Base-by-base conservation (phyloP, 768 basidiomycete species). In the Podaxis sp. region DNA sequence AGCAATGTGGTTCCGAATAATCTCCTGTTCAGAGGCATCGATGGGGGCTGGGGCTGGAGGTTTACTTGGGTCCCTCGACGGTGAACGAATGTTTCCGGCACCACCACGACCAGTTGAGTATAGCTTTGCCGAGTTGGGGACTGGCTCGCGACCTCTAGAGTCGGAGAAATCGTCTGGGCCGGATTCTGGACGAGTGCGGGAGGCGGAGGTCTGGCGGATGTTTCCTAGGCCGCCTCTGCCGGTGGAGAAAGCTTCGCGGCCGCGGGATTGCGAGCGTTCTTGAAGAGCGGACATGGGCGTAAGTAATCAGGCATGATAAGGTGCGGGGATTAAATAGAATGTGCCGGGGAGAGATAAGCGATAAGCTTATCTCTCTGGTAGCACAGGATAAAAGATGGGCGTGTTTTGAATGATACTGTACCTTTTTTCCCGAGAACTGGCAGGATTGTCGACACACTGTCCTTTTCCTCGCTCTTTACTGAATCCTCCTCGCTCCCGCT, bases 61-160 rank as follows among this genome's bases (percentile, higher is more conserved):
- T 17, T 66, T 67, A 56, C 49, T 52, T 1, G 73, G 63, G 13
- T 65, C 68, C 57, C 58, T 57, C 24, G 91, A 92, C 0, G 87
- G 87, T 1, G 92, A 89, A 61, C 90, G 87, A 56, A 95, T 87
- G 80, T 96, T 96, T 8, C 93, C 94, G 7, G 83, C 83, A 15
- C 94, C 94, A 28, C 94, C 93, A 56, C 93, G 86, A 11, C 94
- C 94, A 48, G 82, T 82, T 19, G 85, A 87, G 65, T 76, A 78
- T 17, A 80, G 63, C 76, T 85, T 67, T n/a, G 39, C 30, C 2
- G 76, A 69, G 54, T 79, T 72, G 17, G 73, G 66, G 1, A 73
- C 65, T 1, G 74, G 79, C 67, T 92, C 90, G 59, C 90, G 81
- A 0, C 91, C 90, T 57, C 89, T 82, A 17, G 84, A 80, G 55